Evolutionary conservation across 805 yeast species (phyloP), one percentile per base, ranked within the genome.

Genomic region (Wickerhamomyces canadensis): DNA sequence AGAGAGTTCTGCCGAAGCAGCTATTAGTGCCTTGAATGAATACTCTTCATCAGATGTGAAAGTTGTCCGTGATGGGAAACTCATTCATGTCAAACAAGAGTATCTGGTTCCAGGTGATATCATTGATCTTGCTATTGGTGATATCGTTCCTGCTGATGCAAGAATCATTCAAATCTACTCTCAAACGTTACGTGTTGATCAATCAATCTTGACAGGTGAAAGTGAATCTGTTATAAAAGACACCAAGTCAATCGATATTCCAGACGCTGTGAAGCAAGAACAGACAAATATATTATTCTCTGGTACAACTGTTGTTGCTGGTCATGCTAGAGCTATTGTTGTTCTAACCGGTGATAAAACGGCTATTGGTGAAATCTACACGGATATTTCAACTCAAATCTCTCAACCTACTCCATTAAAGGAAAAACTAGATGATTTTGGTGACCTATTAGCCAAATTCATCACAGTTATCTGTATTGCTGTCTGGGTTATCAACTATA

Each of bases 171-270:
- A 64, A 19, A 56, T 49, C 31, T 45, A 51, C 29, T 61, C 72
- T n/a, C 59, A 62, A 30, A 65, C 67, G 29, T 52, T 71, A 15
- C 48, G 62, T 21, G 61, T 70, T 43, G 76, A 72, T 50, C 62
- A 72, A 37, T 64, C 75, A 6, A 60, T 70, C 14, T 58, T 72
- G 23, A 72, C 77, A 15, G 77, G 77, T 45, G 76, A 71, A 46
- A 65, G 55, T 32, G 66, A 57, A 38, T 49, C 64, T 14, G 73
- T 74, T 4, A 62, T 33, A 55, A 72, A 55, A 51, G 48, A 41
- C n/a, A 35, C 42, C 1, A 45, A 38, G 6, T 22, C 44, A 1
- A 44, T 61, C 3, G 7, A 58, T 23, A 65, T 62, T 31, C 30
- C 31, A 3, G 53, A 55, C 16, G 55, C 68, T 14, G 72, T 65